Evolutionary conservation across 495 filamentous ascomycete species (phyloP), one percentile per base, ranked within the genome.

Genomic region (Podospora pseudocomata): DNA sequence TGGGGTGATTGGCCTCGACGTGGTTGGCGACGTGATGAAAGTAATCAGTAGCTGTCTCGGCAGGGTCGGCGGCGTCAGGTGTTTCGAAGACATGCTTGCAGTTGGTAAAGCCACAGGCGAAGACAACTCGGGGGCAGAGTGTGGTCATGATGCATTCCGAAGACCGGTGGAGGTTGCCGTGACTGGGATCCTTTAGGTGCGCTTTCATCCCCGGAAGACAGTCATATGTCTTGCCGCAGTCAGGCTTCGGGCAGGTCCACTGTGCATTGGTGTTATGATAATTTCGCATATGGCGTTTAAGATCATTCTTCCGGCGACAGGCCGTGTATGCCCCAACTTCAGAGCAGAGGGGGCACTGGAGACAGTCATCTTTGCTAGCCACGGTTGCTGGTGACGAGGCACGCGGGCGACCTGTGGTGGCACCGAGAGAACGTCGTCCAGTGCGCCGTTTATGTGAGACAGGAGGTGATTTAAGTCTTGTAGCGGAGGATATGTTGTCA

Each of bases 11-110:
- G 19, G 70, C 69, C 54, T 75, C 66, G 16, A 70, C 69, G 54
- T 76, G 74, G 58, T 72, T 72, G 63, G 61, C 60, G 18, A 76
- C 69, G 56, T 76, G 74, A 54, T 68, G 65, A 60, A 76, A 70
- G 66, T 76, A 76, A 27, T 72, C 66, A n/a, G 64, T 39, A 0
- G 64, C 65, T 27, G 64, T 67, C 27, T 67, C 56, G 0, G 66
- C 61, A 2, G 67, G 65, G 16, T 72, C 72, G 16, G 60, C 67
- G 7, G 71, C 65, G 20, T 28, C 56, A 5, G 70, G 26, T 13
- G 74, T 70, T 63, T 75, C 74, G 19, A 73, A 71, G 1, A 76
- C 68, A 4, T 70, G 63, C n/a, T 60, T 59, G 61, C 74, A 74
- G 64, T 71, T 67, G 53, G 66, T 67, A 58, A 74, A 74, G 39